phyloP scores from a whole-genome alignment of 192 early-diverging fungal genomes.

The Glomus cerebriforme region DNA sequence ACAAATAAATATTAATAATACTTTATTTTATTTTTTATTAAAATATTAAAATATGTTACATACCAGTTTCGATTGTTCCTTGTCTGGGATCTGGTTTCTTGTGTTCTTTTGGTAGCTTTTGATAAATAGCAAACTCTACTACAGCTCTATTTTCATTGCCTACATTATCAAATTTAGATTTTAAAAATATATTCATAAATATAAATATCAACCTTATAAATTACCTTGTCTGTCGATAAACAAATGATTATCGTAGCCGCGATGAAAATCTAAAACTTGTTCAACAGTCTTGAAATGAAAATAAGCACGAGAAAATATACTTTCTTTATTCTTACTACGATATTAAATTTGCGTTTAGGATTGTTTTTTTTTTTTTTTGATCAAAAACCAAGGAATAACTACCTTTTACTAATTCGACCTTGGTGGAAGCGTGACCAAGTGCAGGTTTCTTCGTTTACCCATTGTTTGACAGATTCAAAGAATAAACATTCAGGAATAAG shows the following conservation, averaged over 20 bases:
- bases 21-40: not conserved
- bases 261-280: slow-evolving; percentile 69
- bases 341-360: not conserved
- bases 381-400: not conserved
- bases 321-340: slow-evolving; percentile 72
- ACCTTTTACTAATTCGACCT: slow-evolving; percentile 80
- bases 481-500: slow-evolving; percentile 74
- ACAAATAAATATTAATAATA: not conserved
- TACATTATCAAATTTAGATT: slow-evolving; percentile 21
- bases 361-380: not conserved
- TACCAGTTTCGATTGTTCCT: slow-evolving; percentile 79
- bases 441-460: slow-evolving; percentile 47
- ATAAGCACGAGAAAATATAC: slow-evolving; percentile 72
- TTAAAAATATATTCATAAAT: no score
- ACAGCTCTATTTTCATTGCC: slow-evolving; percentile 72
- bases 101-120: slow-evolving; percentile 67
- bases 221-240: slow-evolving; percentile 70
- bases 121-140: slow-evolving; percentile 82
- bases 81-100: slow-evolving; percentile 66
- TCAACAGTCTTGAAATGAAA: slow-evolving; percentile 72
- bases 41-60: not conserved
- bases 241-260: slow-evolving; percentile 74
- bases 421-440: slow-evolving; percentile 61
- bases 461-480: slow-evolving; percentile 58
- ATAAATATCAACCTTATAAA: not conserved